phyloP scores from a whole-genome alignment of 1,284 basidiomycete genomes.

The Ganoderma sp. region DNA sequence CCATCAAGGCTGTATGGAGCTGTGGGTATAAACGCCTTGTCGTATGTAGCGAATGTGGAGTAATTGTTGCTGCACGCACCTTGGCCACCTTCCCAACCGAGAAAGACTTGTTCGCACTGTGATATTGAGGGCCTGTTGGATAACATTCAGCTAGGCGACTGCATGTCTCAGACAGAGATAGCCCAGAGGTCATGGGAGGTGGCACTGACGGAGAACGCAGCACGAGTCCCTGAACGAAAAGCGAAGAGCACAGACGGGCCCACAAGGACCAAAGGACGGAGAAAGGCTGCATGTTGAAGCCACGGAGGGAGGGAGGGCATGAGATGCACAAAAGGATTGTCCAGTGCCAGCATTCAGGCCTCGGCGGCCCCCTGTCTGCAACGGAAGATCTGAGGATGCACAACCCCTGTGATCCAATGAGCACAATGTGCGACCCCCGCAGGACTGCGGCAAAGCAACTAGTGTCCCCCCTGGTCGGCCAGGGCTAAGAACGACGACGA shows the following conservation, averaged over 20 bases:
- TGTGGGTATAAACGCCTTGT: not conserved
- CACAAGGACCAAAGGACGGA: not conserved
- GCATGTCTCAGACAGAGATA: not conserved
- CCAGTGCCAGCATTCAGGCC: not conserved
- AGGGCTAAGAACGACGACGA: not conserved
- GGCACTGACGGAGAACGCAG: not conserved
- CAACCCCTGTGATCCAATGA: not conserved
- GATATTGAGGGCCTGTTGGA: not conserved
- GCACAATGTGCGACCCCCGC: not conserved
- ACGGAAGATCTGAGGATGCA: not conserved
- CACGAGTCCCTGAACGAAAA: not conserved
- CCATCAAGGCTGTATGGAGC: not conserved
- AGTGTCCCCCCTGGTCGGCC: not conserved
- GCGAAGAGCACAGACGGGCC: not conserved
- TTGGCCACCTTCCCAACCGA: not conserved
- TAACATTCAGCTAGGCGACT: not conserved
- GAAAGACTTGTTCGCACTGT: not conserved
- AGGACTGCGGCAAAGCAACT: not conserved
- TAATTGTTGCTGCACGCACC: not conserved
- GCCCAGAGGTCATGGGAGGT: not conserved
- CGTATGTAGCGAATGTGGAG: not conserved
- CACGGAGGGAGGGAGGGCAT: not conserved
- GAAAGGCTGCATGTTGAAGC: not conserved
- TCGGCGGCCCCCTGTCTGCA: not conserved
- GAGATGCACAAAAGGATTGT: not conserved